Percentiles rank a stretch among this genome's conserved stretches.
These are phyloP conservation scores for Meyerozyma sp. DNA, from an alignment of 1,139 yeast genomes.

Conservation along the genomic window DNA sequence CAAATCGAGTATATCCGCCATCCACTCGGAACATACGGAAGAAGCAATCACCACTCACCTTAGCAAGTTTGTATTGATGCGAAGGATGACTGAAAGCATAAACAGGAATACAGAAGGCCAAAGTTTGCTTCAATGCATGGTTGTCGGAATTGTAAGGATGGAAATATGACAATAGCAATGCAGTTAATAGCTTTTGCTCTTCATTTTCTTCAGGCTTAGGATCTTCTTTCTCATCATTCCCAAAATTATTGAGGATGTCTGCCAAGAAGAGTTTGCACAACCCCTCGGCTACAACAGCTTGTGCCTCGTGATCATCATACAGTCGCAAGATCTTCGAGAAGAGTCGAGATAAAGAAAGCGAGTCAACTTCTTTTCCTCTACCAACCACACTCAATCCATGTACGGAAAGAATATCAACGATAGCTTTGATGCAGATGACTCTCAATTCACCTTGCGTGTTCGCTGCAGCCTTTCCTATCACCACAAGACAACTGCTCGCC, in stretches of 20 bases:
- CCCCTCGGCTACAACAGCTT: constrained; percentile 82
- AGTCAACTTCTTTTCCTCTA: constrained; percentile 56
- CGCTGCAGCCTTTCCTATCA: constrained; percentile 49
- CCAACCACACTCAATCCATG: constrained; percentile 71
- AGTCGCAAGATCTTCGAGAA: constrained; percentile 63
- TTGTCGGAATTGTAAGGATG: constrained; percentile 61
- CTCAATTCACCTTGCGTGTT: constrained; percentile 53
- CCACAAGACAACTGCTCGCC: constrained; percentile 59
- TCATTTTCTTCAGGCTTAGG: constrained; percentile 7
- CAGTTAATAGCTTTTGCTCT: constrained; percentile 50
- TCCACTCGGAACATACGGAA: constrained; percentile 47
- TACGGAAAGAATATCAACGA: constrained; percentile 73
- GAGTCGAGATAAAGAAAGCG: constrained; percentile 56
- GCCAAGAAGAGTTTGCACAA: constrained; percentile 77
- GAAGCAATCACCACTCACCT: constrained; percentile 64
- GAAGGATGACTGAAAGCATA: constrained; percentile 73
- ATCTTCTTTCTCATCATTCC: constrained; percentile 16
- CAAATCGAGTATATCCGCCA: constrained; percentile 23
- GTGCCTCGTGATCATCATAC: constrained; percentile 58
- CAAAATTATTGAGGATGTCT: constrained; percentile 66
- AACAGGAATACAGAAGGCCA: constrained; percentile 86
- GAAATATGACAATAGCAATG: constrained; percentile 69
- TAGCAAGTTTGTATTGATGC: constrained; percentile 67
- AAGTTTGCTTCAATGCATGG: constrained; percentile 69
- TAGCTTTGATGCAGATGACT: constrained; percentile 58